phyloP scores from a whole-genome alignment of 2,329 filamentous ascomycete genomes.

The Cladophialophora exuberans region DNA sequence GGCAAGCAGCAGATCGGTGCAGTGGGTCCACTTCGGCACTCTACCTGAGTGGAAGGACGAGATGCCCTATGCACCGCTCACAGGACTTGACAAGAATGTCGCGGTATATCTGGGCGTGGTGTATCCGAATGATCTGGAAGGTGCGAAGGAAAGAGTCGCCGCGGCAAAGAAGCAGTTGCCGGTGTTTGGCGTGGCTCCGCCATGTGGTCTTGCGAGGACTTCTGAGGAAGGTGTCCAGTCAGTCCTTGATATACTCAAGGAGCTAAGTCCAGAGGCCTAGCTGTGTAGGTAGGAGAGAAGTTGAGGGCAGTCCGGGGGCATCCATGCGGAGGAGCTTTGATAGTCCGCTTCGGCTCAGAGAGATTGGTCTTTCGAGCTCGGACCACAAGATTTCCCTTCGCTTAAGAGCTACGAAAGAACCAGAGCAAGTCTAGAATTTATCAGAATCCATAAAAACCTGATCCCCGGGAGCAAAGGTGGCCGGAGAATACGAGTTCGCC shows the following conservation, averaged over 20 bases:
- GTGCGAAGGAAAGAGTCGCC: constrained; percentile 2
- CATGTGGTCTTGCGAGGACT: constrained; percentile 9
- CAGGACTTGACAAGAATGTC: constrained; percentile 1
- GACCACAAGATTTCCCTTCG: too few species aligned
- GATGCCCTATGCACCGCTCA: neutral
- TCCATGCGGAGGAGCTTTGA: too few species aligned
- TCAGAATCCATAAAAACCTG: too few species aligned
- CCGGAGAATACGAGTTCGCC: too few species aligned
- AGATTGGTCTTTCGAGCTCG: too few species aligned
- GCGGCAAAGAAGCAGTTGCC: neutral
- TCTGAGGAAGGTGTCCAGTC: constrained; percentile 11
- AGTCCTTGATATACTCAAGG: constrained; percentile 2
- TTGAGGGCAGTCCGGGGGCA: neutral
- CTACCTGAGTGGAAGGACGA: constrained; percentile 13
- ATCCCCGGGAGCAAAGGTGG: too few species aligned
- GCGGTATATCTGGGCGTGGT: constrained; percentile 10
- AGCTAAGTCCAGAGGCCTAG: neutral
- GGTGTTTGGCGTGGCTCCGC: constrained; percentile 2
- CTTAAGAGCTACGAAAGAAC: too few species aligned
- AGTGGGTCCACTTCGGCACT: constrained; percentile 12
- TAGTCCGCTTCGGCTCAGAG: too few species aligned
- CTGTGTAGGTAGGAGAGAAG: neutral
- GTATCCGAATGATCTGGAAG: constrained; percentile 7
- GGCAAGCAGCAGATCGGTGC: neutral
- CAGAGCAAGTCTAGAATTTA: too few species aligned